These are phyloP conservation scores for Metschnikowia lunata DNA, from an alignment of 805 yeast species.

Conservation along the genomic window DNA sequence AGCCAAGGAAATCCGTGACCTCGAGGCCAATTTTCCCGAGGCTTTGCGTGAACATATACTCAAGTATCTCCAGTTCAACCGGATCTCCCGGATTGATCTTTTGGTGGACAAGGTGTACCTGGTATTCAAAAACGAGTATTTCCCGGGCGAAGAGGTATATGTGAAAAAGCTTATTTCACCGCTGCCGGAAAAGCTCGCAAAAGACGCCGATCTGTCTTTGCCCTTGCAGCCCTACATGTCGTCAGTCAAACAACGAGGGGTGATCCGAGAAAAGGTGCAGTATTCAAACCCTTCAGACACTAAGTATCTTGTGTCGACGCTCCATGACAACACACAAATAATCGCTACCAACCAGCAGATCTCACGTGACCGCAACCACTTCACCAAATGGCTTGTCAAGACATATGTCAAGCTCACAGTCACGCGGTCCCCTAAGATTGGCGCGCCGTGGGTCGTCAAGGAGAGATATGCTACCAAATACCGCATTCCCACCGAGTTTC, in stretches of 20 bases:
- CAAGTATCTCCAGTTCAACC: slow-evolving; percentile 75
- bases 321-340: slow-evolving; percentile 52
- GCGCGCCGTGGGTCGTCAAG: slow-evolving; percentile 95
- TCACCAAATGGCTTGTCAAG: slow-evolving; percentile 86
- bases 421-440: slow-evolving; percentile 73
- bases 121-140: slow-evolving; percentile 74
- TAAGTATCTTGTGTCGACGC: slow-evolving; percentile 62
- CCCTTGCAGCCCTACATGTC: slow-evolving; percentile 13
- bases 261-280: slow-evolving; percentile 82
- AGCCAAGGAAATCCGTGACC: slow-evolving; percentile 47
- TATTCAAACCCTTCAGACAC: slow-evolving; percentile 50
- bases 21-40: slow-evolving; percentile 84
- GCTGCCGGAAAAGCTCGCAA: background rate
- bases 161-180: slow-evolving; percentile 34
- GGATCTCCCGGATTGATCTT: slow-evolving; percentile 75
- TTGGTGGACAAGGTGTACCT: slow-evolving; percentile 84
- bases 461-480: slow-evolving; percentile 67
- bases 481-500: slow-evolving; percentile 58
- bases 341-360: slow-evolving; percentile 72
- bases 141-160: slow-evolving; percentile 83
- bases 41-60: slow-evolving; percentile 90
- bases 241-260: slow-evolving; percentile 44
- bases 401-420: slow-evolving; percentile 80
- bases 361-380: slow-evolving; percentile 76
- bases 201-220: background rate